A percentile compares a stretch with the other conserved stretches of the same genome.
Conservation (phyloP, 2,329 filamentous ascomycete genomes). For the Colletotrichum destructivum region DNA sequence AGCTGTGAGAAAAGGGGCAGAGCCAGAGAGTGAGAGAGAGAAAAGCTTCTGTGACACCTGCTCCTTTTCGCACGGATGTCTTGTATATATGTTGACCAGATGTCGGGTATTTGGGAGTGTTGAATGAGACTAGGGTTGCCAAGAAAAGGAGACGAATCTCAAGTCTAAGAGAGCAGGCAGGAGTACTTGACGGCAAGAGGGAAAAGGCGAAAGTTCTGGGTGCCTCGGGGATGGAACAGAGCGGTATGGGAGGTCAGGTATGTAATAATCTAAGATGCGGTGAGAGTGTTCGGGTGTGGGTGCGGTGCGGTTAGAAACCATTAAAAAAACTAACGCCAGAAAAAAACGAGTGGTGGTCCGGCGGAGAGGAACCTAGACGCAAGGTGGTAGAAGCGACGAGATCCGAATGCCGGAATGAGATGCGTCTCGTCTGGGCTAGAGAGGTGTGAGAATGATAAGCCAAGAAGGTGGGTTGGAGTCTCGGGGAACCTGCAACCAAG, state of each 20-base stretch:
- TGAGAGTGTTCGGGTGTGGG: slow-evolving; percentile 8
- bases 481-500: background rate
- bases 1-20: slow-evolving; percentile 15
- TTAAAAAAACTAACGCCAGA: background rate
- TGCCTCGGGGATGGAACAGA: background rate
- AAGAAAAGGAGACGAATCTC: slow-evolving; percentile 36
- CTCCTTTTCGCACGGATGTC: slow-evolving; percentile 24
- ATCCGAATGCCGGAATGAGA: slow-evolving; percentile 1
- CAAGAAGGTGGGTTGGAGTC: background rate
- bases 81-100: background rate
- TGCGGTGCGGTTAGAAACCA: slow-evolving; percentile 2
- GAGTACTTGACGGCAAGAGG: slow-evolving; percentile 13
- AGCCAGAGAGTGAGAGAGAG: background rate
- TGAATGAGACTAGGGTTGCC: slow-evolving; percentile 33
- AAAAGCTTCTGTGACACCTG: slow-evolving; percentile 7
- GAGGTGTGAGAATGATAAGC: slow-evolving; percentile 2
- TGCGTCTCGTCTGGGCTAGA: background rate
- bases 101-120: slow-evolving; percentile 12
- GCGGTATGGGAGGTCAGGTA: background rate
- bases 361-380: slow-evolving; percentile 4
- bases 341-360: slow-evolving; percentile 12
- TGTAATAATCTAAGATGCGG: slow-evolving; percentile 10
- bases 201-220: background rate
- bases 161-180: slow-evolving; percentile 19
- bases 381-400: slow-evolving; percentile 3